Evolutionary conservation across 1,284 basidiomycete genomes (phyloP).

Genomic region (Lentinula novae-zelandiae): DNA sequence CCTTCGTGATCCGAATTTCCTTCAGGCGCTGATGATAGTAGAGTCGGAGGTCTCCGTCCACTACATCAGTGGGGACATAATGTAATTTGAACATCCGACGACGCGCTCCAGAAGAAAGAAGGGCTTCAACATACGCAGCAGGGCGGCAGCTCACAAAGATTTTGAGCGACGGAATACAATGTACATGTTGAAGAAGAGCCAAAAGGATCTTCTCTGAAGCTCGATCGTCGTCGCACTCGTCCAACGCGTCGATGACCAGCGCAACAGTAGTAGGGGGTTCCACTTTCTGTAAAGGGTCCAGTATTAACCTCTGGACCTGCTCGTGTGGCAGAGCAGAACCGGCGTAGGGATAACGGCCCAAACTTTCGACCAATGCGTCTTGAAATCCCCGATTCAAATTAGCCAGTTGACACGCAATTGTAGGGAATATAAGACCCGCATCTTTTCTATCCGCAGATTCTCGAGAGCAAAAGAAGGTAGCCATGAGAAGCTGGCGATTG

Average conservation of each 20-base stretch:
- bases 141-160: constrained; percentile 2
- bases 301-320: not conserved
- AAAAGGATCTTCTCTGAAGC: constrained; percentile 3
- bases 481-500: not conserved
- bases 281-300: not conserved
- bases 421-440: not conserved
- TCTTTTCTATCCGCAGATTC: constrained; percentile 1
- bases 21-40: not conserved
- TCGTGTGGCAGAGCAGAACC: not conserved
- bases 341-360: not conserved
- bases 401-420: constrained; percentile 1
- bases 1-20: not conserved
- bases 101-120: not conserved
- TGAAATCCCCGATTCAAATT: not conserved
- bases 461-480: constrained; percentile 1
- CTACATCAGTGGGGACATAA: not conserved
- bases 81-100: constrained; percentile 7
- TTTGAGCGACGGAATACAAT: not conserved
- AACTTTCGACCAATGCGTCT: not conserved
- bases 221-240: constrained; percentile 2
- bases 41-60: not conserved
- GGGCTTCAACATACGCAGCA: constrained; percentile 1
- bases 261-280: not conserved
- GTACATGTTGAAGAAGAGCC: constrained; percentile 1
- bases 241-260: not conserved